Evolutionary conservation across 805 yeast genomes (phyloP), one percentile per base, ranked within the genome.

Genomic region (Wickerhamiella sorbophila): DNA sequence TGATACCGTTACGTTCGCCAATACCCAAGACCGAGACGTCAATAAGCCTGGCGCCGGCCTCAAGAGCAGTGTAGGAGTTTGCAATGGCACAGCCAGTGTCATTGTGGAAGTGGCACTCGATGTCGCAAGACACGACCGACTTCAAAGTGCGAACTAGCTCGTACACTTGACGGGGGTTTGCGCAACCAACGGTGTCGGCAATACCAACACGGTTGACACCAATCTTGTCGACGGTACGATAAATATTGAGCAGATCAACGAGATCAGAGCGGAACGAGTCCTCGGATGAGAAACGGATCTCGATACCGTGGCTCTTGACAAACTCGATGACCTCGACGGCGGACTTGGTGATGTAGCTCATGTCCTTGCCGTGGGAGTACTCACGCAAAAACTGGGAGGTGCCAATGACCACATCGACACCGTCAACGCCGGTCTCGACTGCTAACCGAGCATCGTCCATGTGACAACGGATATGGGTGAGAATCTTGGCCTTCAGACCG

Each of bases 51-150:
- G 98, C 98, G 57, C 98, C 98, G 42, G 86, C 98, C 67, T 88
- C 98, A 56, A 88, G 71, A 12, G 97, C 97, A 44, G 96, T 85
- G 74, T 91, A 91, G 27, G 98, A 95, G 62, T 88, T 88, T 48
- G 96, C 95, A 66, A 88, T 85, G 51, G 98, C 95, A 70, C 97
- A 91, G 49, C 98, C 98, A 27, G 98, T 88, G 64, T 88, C 98
- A 63, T 88, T 84, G 69, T 88, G 98, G 83, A 88, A 91, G 64
- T 88, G 98, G 63, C 95, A 84, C 69, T 88, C 98, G 56, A 88
- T 87, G 62, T 88, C 98, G 70, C 97, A 88, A 31, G 83, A 79
- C 39, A 88, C 97, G 39, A 88, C 95, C 12, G 87, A 77, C 66
- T 78, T 84, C 62, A 88, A 75, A 35, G 98, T 91, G 59, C 93